phyloP scores from a whole-genome alignment of 225 moss, liverwort and hornwort genomes.

The Bryum argenteum region DNA sequence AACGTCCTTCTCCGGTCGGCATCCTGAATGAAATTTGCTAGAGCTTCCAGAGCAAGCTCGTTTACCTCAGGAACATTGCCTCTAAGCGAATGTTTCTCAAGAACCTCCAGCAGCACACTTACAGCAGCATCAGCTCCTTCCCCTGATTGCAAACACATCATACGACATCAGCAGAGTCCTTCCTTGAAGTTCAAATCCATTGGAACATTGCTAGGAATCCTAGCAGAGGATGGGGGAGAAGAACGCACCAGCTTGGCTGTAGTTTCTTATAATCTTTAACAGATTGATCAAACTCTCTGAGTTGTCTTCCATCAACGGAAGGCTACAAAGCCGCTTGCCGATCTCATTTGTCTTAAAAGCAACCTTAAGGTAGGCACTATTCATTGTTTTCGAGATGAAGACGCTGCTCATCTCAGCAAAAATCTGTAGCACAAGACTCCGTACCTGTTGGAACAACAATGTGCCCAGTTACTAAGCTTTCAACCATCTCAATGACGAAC shows the following conservation, averaged over 20 bases:
- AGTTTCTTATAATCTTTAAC: conserved; percentile 42
- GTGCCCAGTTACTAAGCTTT: too few relatives aligned
- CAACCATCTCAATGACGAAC: too few relatives aligned
- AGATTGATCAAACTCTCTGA: conserved; percentile 36
- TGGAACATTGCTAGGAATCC: not conserved
- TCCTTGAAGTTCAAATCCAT: not conserved
- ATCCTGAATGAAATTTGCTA: conserved; percentile 41
- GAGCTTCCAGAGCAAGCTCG: conserved; percentile 42
- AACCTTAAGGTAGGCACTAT: not conserved
- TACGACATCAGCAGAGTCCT: conserved; percentile 10
- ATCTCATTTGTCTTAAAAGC: not conserved
- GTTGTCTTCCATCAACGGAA: not conserved
- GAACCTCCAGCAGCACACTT: conserved; percentile 19
- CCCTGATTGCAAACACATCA: conserved; percentile 32
- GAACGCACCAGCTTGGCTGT: conserved; percentile 43
- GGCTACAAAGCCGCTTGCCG: not conserved
- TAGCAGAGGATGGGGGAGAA: not conserved
- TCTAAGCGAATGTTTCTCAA: not conserved
- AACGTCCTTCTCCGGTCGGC: conserved; percentile 20
- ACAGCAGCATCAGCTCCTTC: conserved; percentile 13
- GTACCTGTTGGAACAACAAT: too few relatives aligned
- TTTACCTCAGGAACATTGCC: conserved; percentile 9
- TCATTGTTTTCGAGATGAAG: too few relatives aligned
- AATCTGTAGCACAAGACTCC: too few relatives aligned
- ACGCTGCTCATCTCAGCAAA: too few relatives aligned